phyloP scores from a whole-genome alignment of 768 basidiomycete species.

The Pisolithus tinctorius region DNA sequence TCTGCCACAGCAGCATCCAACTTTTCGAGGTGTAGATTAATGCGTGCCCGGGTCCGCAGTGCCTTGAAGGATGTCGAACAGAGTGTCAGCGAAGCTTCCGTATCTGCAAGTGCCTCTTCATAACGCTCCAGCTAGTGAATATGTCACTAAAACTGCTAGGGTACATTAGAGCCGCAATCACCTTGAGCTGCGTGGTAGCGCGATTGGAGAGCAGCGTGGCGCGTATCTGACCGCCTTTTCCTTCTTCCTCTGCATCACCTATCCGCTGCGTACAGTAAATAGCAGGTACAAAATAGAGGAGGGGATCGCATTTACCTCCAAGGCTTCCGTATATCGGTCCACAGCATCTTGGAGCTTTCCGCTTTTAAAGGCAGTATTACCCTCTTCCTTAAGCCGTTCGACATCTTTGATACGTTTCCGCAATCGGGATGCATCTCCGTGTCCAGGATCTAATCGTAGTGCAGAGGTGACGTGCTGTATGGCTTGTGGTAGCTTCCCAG shows the following conservation, averaged over 20 bases:
- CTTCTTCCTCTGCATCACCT: slow-evolving; percentile 63
- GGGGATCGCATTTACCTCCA: slow-evolving; percentile 43
- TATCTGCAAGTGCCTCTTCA: slow-evolving; percentile 67
- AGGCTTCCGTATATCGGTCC: slow-evolving; percentile 60
- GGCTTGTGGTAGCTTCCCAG: slow-evolving; percentile 63
- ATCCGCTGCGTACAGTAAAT: slow-evolving; percentile 41
- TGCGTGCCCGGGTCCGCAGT: slow-evolving; percentile 77
- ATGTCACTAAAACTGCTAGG: slow-evolving; percentile 4
- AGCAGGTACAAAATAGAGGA: not conserved
- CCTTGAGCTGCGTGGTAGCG: slow-evolving; percentile 76
- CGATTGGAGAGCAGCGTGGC: slow-evolving; percentile 79
- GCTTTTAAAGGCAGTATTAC: slow-evolving; percentile 68
- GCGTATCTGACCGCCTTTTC: slow-evolving; percentile 72
- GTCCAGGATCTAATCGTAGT: slow-evolving; percentile 71
- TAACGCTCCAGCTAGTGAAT: slow-evolving; percentile 49
- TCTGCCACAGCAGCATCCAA: slow-evolving; percentile 67
- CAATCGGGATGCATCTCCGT: slow-evolving; percentile 60
- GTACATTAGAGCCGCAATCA: slow-evolving; percentile 16
- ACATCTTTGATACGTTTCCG: slow-evolving; percentile 79
- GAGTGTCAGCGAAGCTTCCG: slow-evolving; percentile 58
- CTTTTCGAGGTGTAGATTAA: slow-evolving; percentile 66
- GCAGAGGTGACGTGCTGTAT: slow-evolving; percentile 66
- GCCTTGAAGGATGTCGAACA: slow-evolving; percentile 74
- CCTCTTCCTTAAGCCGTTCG: slow-evolving; percentile 79
- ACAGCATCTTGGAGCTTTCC: slow-evolving; percentile 55